phyloP scores from a whole-genome alignment of 2,329 filamentous ascomycete species.

The Cordyceps fumosorosea region DNA sequence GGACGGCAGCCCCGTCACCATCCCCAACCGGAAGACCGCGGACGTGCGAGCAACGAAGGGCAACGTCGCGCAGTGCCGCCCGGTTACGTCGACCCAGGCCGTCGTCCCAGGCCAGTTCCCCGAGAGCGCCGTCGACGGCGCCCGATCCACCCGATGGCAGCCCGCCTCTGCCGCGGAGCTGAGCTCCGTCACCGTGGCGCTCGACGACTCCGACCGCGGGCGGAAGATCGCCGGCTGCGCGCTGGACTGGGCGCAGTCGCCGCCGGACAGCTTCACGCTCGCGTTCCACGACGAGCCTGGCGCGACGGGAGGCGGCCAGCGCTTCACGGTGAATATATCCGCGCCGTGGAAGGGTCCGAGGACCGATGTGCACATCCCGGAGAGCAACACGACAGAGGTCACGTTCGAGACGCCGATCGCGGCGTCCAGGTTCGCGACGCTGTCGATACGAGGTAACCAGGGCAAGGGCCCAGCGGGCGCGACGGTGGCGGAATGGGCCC shows the following conservation, averaged over 20 bases:
- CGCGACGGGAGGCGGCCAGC: neutral
- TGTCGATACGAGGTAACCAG: conserved; percentile 18
- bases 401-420: conserved; percentile 13
- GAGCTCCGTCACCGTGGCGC: conserved; percentile 16
- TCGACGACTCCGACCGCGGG: conserved; percentile 13
- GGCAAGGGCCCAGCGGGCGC: conserved; percentile 17
- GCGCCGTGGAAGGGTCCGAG: conserved; percentile 12
- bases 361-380: conserved; percentile 14
- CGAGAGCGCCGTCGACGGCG: conserved; percentile 27
- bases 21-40: conserved; percentile 54
- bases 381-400: conserved; percentile 17
- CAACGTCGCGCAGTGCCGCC: conserved; percentile 60
- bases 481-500: conserved; percentile 18
- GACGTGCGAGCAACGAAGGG: conserved; percentile 45
- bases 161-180: conserved; percentile 14
- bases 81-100: conserved; percentile 39
- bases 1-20: conserved; percentile 39
- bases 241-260: conserved; percentile 19
- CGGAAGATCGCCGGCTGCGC: conserved; percentile 14
- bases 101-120: conserved; percentile 63
- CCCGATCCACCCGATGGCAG: conserved; percentile 19
- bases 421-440: conserved; percentile 16
- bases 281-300: conserved; percentile 17
- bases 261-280: conserved; percentile 18
- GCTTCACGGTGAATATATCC: conserved; percentile 13